These are phyloP conservation scores for Pinus albicaulis DNA, from an alignment of 75 land plant species.

Conservation along the genomic window DNA sequence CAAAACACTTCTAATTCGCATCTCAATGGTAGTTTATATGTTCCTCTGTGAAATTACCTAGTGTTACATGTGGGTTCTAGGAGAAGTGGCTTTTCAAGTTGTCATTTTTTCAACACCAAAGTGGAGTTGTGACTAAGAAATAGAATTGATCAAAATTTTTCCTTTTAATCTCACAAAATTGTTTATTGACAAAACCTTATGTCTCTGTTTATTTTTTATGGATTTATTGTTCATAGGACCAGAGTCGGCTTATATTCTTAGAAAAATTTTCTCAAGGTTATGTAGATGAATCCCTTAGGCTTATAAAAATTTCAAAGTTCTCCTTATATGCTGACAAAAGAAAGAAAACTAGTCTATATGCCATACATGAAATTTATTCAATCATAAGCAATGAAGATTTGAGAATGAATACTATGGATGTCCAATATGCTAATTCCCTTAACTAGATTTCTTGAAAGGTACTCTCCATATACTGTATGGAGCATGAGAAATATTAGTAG, in stretches of 20 bases:
- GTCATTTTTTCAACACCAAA: no score
- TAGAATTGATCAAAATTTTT: not conserved
- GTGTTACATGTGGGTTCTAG: no score
- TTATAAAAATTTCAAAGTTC: constrained; percentile 98
- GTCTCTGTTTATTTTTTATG: not conserved
- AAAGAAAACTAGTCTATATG: constrained; percentile 82
- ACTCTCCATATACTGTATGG: not conserved
- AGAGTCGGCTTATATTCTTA: constrained; percentile 86
- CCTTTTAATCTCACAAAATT: not conserved
- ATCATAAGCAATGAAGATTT: constrained; percentile 94
- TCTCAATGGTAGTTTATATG: no score
- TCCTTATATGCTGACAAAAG: constrained; percentile 89
- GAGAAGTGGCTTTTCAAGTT: no score
- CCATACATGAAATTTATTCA: constrained; percentile 93
- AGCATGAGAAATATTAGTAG: not conserved
- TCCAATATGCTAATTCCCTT: constrained; percentile 80
- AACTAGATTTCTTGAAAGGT: constrained; percentile 97
- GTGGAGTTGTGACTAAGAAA: no score
- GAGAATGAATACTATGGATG: constrained; percentile 54
- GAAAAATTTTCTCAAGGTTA: constrained; percentile 90
- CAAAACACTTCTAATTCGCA: no score
- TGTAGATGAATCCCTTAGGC: constrained; percentile 96
- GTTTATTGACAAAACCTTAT: no score
- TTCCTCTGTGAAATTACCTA: no score
- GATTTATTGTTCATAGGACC: constrained; percentile 37